Evolutionary conservation across 768 basidiomycete genomes (phyloP).

Genomic region (Pisolithus sp.): DNA sequence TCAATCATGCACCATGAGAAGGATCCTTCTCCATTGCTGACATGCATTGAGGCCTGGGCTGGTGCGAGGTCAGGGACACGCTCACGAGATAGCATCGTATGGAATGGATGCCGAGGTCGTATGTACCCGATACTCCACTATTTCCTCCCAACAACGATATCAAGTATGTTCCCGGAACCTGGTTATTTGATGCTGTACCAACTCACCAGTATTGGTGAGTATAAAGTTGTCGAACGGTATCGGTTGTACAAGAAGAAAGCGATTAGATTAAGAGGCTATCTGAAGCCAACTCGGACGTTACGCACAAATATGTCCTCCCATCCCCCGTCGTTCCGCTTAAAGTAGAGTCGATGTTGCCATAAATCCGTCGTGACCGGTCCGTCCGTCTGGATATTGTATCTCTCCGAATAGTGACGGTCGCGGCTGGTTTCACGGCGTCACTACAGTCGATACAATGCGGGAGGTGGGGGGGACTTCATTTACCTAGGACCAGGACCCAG

Average conservation of each 20-base stretch:
- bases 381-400: constrained; percentile 85
- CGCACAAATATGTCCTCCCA: constrained; percentile 80
- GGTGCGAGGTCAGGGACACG: background rate
- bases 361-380: constrained; percentile 74
- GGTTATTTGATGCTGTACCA: constrained; percentile 60
- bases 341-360: constrained; percentile 91
- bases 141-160: constrained; percentile 86
- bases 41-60: background rate
- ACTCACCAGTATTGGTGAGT: constrained; percentile 65
- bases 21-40: constrained; percentile 24
- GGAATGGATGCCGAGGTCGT: constrained; percentile 77
- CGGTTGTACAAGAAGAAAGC: constrained; percentile 29
- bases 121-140: constrained; percentile 66
- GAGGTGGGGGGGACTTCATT: background rate
- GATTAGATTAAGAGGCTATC: no score
- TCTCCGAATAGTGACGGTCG: constrained; percentile 88
- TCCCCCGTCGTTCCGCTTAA: constrained; percentile 53
- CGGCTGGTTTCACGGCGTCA: constrained; percentile 34
- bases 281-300: constrained; percentile 6
- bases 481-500: constrained; percentile 85
- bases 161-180: constrained; percentile 74
- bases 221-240: constrained; percentile 77
- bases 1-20: constrained; percentile 16
- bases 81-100: constrained; percentile 44
- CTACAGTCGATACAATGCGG: background rate